These are phyloP conservation scores for Fusarium dlaminii DNA, from an alignment of 2,329 filamentous ascomycete species.

Conservation along the genomic window DNA sequence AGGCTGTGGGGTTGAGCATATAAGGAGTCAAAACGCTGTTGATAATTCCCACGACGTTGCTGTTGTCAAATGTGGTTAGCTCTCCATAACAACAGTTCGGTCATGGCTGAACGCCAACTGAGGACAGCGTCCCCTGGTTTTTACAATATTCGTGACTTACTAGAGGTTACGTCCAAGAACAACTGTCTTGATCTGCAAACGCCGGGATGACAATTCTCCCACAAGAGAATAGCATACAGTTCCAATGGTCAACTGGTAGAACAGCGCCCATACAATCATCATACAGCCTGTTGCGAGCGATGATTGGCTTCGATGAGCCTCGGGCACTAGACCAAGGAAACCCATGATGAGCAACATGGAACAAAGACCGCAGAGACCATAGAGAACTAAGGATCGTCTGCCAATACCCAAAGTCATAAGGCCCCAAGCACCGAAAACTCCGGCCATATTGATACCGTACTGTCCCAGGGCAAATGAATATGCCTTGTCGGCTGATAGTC, in stretches of 20 bases:
- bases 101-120: background rate
- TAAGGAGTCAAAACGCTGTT: conserved; percentile 86
- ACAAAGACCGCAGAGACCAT: conserved; percentile 77
- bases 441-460: conserved; percentile 79
- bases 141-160: conserved; percentile 51
- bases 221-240: conserved; percentile 92
- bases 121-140: background rate
- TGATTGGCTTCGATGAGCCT: conserved; percentile 64
- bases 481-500: conserved; percentile 60
- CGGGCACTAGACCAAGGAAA: conserved; percentile 79
- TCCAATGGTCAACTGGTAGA: conserved; percentile 88
- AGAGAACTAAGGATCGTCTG: conserved; percentile 79
- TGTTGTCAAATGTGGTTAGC: conserved; percentile 43
- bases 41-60: conserved; percentile 83
- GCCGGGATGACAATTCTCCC: conserved; percentile 81
- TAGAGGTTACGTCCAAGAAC: conserved; percentile 84
- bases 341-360: conserved; percentile 84
- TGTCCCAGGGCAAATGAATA: conserved; percentile 72
- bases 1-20: conserved; percentile 88
- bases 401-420: conserved; percentile 80
- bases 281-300: conserved; percentile 84
- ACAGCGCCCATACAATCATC: conserved; percentile 83
- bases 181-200: conserved; percentile 90
- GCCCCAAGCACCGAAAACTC: conserved; percentile 83
- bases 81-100: background rate